A percentile compares a stretch with the other conserved stretches of the same genome.
phyloP scores from a whole-genome alignment of 1,284 basidiomycete genomes.

The Rhizopogon parksii region DNA sequence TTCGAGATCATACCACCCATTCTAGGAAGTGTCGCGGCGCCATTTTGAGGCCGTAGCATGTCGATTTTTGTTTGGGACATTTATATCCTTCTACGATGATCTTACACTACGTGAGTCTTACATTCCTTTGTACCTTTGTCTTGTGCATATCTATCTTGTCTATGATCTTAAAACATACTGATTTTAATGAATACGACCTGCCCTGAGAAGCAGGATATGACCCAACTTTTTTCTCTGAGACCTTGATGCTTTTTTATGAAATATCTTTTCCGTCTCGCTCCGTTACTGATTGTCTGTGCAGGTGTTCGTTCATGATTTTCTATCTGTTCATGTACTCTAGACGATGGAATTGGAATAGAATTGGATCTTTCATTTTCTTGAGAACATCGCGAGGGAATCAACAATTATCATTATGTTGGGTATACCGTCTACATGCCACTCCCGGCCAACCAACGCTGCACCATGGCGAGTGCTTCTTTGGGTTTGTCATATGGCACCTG shows the following conservation, averaged over 20 bases:
- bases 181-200: constrained; percentile 18
- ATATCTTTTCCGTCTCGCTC: no score
- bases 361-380: neutral
- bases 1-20: constrained; percentile 33
- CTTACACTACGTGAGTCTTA: neutral
- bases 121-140: neutral
- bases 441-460: constrained; percentile 46
- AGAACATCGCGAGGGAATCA: neutral
- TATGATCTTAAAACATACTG: constrained; percentile 14
- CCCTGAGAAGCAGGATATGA: constrained; percentile 13
- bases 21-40: constrained; percentile 36
- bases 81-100: neutral
- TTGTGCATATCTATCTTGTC: constrained; percentile 5
- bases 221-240: constrained; percentile 10
- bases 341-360: neutral
- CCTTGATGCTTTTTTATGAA: neutral
- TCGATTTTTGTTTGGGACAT: constrained; percentile 34
- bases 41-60: constrained; percentile 31
- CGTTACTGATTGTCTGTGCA: neutral
- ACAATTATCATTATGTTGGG: no score
- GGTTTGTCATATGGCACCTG: constrained; percentile 62
- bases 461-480: constrained; percentile 43
- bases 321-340: neutral
- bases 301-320: neutral
- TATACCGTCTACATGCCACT: constrained; percentile 21